Evolutionary conservation across 495 filamentous ascomycete species (phyloP), one percentile per base, ranked within the genome.

Genomic region (Penicillium taxi): DNA sequence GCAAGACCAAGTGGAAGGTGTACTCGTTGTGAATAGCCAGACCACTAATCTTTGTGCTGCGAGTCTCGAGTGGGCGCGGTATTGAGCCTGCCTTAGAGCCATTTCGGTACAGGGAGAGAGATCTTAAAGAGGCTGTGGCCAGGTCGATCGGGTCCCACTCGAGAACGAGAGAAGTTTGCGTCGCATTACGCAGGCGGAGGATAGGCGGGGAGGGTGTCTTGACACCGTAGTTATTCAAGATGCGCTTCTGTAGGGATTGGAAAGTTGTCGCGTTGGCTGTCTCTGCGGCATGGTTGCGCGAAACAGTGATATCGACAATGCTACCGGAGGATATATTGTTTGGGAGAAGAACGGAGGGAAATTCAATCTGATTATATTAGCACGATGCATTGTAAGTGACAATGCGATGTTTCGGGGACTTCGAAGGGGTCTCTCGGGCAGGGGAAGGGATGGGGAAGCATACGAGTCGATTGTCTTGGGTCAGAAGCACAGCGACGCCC

Each of bases 81-180:
- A 99, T 96, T 41, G 80, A 84, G 47, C 91, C 91, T 9, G 89
- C 91, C 66, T 96, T 99, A 46, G 82, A 84, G 47, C 84, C 84
- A 70, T 99, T 96, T 53, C 91, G 84, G 66, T 88, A 96, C 21
- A 99, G 73, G 27, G 82, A 86, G 15, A 99, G 70, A 27, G 78
- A 83, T 47, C 93, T 80, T 37, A 96, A 72, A 48, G 87, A 85
- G 41, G 91, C 84, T 4, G 91, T 96, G 5, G 89, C 93, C 12
- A 95, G 77, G 39, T 86, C 73, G 63, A 99, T 88, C 6, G 88
- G 86, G 41, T 96, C 91, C 88, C 93, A 99, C 64, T 96, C 91
- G 28, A 99, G 82, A 22, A 99, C 91, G 6, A 96, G 81, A 16
- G 85, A 89, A 17, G 93, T 96, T 61, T 99, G 91, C 3, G 91